A percentile compares a stretch with the other conserved stretches of the same genome.
phyloP scores from a whole-genome alignment of 495 filamentous ascomycete species.

The Podospora pseudocomata region DNA sequence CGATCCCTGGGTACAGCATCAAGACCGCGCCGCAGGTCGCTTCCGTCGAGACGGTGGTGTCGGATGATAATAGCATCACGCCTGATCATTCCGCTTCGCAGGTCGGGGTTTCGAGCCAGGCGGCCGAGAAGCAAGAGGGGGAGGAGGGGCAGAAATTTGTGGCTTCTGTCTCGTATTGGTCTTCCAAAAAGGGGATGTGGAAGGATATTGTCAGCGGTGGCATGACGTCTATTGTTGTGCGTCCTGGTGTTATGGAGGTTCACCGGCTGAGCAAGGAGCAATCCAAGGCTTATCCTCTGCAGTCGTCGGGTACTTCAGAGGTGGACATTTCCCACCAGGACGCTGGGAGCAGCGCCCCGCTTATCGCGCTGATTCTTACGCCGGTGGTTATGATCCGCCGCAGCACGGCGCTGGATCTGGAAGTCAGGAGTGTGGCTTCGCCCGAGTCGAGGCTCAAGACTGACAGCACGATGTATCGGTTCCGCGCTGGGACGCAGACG shows the following conservation, averaged over 20 bases:
- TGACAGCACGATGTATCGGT: conserved; percentile 58
- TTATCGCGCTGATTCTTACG: conserved; percentile 79
- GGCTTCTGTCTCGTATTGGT: conserved; percentile 82
- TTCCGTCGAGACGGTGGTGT: conserved; percentile 31
- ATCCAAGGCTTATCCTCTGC: conserved; percentile 37
- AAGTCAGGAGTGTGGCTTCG: conserved; percentile 77
- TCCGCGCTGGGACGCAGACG: conserved; percentile 71
- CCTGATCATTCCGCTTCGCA: conserved; percentile 78
- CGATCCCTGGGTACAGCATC: conserved; percentile 48
- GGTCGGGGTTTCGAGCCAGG: conserved; percentile 50
- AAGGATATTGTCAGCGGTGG: conserved; percentile 64
- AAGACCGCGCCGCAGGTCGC: conserved; percentile 26
- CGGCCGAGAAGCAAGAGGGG: conserved; percentile 51
- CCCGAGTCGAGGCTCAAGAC: conserved; percentile 72
- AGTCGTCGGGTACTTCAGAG: conserved; percentile 38
- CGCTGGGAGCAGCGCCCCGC: conserved; percentile 44
- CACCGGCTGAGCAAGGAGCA: conserved; percentile 59
- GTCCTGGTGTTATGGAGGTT: conserved; percentile 81
- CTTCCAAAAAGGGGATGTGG: conserved; percentile 72
- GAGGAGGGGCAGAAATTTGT: conserved; percentile 56
- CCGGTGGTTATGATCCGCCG: conserved; percentile 83
- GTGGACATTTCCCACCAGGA: conserved; percentile 38
- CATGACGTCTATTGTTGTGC: conserved; percentile 69
- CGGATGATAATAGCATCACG: conserved; percentile 53
- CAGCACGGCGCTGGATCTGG: conserved; percentile 88